These are phyloP conservation scores for Termitomyces sp. DNA, from an alignment of 768 basidiomycete genomes.

Conservation along the genomic window DNA sequence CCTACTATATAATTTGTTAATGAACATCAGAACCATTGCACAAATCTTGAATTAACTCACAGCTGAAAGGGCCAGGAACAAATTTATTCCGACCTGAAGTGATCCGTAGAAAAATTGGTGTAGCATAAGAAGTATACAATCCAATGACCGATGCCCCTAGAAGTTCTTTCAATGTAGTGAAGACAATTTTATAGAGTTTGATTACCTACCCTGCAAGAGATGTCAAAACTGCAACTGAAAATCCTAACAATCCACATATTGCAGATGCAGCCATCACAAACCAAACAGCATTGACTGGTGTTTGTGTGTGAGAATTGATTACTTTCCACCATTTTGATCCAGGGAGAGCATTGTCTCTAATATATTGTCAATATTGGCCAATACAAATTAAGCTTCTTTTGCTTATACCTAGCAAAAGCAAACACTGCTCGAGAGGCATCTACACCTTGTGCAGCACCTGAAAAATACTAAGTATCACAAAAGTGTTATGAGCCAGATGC, in stretches of 20 bases:
- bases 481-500: neutral
- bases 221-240: constrained; percentile 55
- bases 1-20: neutral
- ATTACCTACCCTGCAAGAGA: constrained; percentile 27
- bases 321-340: constrained; percentile 68
- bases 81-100: constrained; percentile 60
- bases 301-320: constrained; percentile 53
- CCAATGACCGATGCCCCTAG: constrained; percentile 71
- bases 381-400: neutral
- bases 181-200: neutral
- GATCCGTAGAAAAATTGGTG: constrained; percentile 66
- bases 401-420: neutral
- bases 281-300: constrained; percentile 76
- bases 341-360: constrained; percentile 66
- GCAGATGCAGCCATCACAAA: constrained; percentile 54
- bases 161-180: neutral
- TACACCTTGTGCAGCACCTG: neutral
- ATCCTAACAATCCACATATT: constrained; percentile 60
- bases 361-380: neutral
- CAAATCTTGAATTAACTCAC: neutral
- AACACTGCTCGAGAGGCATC: neutral
- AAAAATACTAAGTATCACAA: neutral
- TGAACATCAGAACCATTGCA: too few species aligned
- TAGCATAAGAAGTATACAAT: constrained; percentile 60
- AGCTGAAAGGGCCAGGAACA: constrained; percentile 34